These are phyloP conservation scores for Kingdonia uniflora DNA, from an alignment of 164 flowering plant genomes.

Conservation along the genomic window DNA sequence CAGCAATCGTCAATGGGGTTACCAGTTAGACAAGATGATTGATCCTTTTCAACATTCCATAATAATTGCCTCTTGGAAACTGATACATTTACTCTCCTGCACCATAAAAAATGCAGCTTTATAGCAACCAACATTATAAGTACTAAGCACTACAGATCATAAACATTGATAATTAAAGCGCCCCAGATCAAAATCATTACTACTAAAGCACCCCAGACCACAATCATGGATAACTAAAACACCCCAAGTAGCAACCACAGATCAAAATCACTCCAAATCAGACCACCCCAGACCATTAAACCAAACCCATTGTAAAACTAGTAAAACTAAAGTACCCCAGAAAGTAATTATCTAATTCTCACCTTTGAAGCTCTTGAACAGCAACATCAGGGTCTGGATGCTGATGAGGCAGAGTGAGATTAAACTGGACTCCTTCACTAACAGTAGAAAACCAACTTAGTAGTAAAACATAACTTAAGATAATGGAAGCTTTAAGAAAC, in stretches of 20 bases:
- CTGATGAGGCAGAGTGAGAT: constrained; percentile 5
- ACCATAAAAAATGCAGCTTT: background rate
- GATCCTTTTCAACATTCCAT: constrained; percentile 11
- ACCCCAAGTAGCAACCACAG: too few relatives aligned
- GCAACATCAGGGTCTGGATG: constrained; percentile 6
- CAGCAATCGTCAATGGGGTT: constrained; percentile 83
- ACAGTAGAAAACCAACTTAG: background rate
- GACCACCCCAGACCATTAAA: too few relatives aligned
- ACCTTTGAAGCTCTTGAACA: constrained; percentile 9
- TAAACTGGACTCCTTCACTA: background rate
- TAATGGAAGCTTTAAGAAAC: background rate
- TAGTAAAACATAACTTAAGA: background rate
- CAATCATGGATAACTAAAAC: too few relatives aligned
- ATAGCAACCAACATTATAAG: too few relatives aligned
- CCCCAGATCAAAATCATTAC: too few relatives aligned
- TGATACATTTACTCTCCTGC: constrained; percentile 44
- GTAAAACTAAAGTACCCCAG: background rate
- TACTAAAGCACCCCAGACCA: too few relatives aligned
- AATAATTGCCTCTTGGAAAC: constrained; percentile 23
- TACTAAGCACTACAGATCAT: too few relatives aligned
- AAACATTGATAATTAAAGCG: too few relatives aligned
- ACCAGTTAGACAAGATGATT: constrained; percentile 29
- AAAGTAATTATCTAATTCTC: background rate
- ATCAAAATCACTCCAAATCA: too few relatives aligned
- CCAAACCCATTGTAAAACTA: background rate